Base-by-base conservation (phyloP, 2,329 filamentous ascomycete genomes). In the Fusarium globosum region DNA sequence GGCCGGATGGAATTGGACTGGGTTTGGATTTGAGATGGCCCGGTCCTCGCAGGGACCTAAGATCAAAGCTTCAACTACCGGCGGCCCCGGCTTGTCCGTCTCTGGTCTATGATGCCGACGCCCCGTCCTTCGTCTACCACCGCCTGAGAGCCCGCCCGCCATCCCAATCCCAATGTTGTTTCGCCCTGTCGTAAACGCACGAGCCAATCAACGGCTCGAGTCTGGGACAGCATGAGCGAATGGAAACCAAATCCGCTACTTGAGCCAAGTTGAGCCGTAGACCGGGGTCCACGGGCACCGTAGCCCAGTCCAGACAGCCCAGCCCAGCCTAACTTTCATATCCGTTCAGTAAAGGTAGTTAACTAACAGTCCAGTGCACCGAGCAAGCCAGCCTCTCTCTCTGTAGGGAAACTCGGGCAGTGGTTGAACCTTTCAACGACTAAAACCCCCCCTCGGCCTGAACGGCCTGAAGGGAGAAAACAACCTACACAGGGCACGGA, bases 1-100 rank as follows among this genome's bases (percentile, higher is more conserved):
- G 35, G 23, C 51, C 26, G 33, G 49, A 38, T 36, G 15, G 33
- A 20, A 52, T 20, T 61, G 39, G 42, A 60, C 35, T 56, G 30
- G 30, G 45, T 36, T 67, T 58, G 66, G 53, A 23, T 63, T 72
- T 41, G 55, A 65, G 43, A 69, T 57, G 59, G 45, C 56, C 55
- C 56, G 33, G 48, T 68, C 52, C 51, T 57, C 33, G n/a, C 39
- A 46, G 67, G 68, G 66, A 69, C 56, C 51, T 35, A 38, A 53
- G 28, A 65, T 35, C 57, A 46, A 62, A 56, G 45, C 57, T 67
- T 69, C 71, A 74, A 74, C 72, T 74, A 74, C 71, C 72, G 68
- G 67, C 41, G 48, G 63, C 72, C 71, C 72, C 68, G 72, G 72
- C 58, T 55, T 74, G 61, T 43, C 71, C 69, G 69, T 68, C 60